Evolutionary conservation across 495 filamentous ascomycete species (phyloP), one percentile per base, ranked within the genome.

Genomic region (Cairneyella variabilis): DNA sequence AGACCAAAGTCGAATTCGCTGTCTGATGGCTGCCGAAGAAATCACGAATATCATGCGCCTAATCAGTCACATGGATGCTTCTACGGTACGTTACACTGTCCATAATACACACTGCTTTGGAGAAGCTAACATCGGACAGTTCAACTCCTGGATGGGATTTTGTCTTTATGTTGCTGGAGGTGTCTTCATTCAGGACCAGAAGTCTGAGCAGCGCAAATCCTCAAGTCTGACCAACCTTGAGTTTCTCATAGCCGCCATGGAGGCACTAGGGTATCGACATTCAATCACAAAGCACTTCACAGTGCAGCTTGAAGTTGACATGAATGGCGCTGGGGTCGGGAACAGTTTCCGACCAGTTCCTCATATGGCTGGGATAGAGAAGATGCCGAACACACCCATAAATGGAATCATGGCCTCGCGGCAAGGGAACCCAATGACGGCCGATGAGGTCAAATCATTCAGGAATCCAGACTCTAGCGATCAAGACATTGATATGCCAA

Each of bases 61-160:
- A 81, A 84, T 93, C 46, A 87, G 87, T 60, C 92, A 97, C 66
- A 71, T 95, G 37, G 91, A 98, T 63, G 67, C 95, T 43, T 78
- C 83, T 22, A 71, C 76, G 48, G 93, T 97, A 82, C 1, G 14
- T 11, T n/a, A 10, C 21, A 22, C 14, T 21, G 18, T 23, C 43
- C 10, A 47, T 28, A 22, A 38, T 44, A 26, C 47, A 17, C n/a
- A n/a, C n/a, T n/a, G n/a, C n/a, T n/a, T n/a, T n/a, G n/a, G n/a
- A n/a, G n/a, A n/a, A n/a, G 30, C 27, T 48, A 22, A 43, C 20
- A 38, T 23, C 22, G 22, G 11, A 30, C 39, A 97, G 93, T 87
- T 96, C 83, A 96, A 96, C 58, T 90, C 91, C 0, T 97, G 95
- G 66, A 85, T 93, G 60, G 87, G 91, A 1, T 98, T 97, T 69